Percentiles rank a stretch among this genome's conserved stretches.
These are phyloP conservation scores for Pythium volutum DNA, from an alignment of 352 stramenopile species.

Conservation along the genomic window DNA sequence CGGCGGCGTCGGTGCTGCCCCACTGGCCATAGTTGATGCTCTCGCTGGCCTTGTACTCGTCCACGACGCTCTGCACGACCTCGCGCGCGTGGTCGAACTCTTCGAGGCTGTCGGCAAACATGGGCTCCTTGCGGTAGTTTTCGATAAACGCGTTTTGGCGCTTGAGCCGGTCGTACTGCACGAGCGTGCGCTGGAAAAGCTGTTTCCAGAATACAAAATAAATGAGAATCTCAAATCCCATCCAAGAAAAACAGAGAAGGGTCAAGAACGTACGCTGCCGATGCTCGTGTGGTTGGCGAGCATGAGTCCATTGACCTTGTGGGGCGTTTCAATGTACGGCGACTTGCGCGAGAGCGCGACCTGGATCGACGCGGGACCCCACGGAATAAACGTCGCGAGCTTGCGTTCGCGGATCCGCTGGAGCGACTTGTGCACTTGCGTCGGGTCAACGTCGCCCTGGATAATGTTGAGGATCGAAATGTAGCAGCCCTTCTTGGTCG, in stretches of 20 bases:
- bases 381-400: slow-evolving; percentile 97
- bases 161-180: slow-evolving; percentile 97
- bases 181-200: slow-evolving; percentile 88
- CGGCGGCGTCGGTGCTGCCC: slow-evolving; percentile 26
- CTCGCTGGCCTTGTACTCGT: slow-evolving; percentile 86
- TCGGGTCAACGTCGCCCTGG: slow-evolving; percentile 98
- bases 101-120: slow-evolving; percentile 92
- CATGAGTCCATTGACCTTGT: slow-evolving; percentile 98
- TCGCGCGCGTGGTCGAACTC: slow-evolving; percentile 86
- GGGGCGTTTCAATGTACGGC: slow-evolving; percentile 95
- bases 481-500: slow-evolving; percentile 96
- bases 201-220: slow-evolving; percentile 13
- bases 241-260: neutral
- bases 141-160: slow-evolving; percentile 99
- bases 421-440: slow-evolving; percentile 97
- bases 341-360: slow-evolving; percentile 97
- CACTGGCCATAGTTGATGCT: slow-evolving; percentile 75
- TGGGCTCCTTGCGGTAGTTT: slow-evolving; percentile 98
- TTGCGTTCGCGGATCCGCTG: slow-evolving; percentile 98
- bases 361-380: slow-evolving; percentile 98
- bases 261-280: slow-evolving; percentile 61
- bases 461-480: slow-evolving; percentile 99
- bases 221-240: neutral
- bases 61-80: slow-evolving; percentile 80
- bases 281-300: slow-evolving; percentile 99